These are phyloP conservation scores for Debaryomyces singareniensis DNA, from an alignment of 1,139 yeast genomes.

Conservation along the genomic window DNA sequence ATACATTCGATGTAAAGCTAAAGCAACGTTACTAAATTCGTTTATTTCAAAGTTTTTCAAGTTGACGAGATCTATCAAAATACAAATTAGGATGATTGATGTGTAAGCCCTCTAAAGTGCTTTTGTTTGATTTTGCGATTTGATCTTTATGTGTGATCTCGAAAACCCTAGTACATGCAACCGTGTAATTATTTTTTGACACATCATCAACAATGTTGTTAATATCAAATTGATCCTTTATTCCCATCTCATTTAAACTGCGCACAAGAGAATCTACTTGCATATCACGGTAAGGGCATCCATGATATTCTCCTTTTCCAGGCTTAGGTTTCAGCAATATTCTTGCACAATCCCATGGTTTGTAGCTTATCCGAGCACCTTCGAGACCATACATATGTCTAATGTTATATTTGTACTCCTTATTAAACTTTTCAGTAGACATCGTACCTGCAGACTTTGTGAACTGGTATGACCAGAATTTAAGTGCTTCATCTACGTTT, in stretches of 20 bases:
- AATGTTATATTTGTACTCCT: conserved; percentile 82
- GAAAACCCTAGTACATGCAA: conserved; percentile 87
- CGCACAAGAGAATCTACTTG: conserved; percentile 51
- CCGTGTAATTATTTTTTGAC: conserved; percentile 60
- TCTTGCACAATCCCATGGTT: conserved; percentile 79
- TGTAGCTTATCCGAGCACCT: conserved; percentile 81
- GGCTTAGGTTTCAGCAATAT: conserved; percentile 73
- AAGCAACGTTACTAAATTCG: too few relatives aligned
- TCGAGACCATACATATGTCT: conserved; percentile 89
- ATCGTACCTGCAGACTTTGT: conserved; percentile 44
- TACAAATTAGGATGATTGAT: conserved; percentile 86
- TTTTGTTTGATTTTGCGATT: conserved; percentile 23
- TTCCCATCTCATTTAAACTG: conserved; percentile 61
- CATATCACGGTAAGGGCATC: conserved; percentile 87
- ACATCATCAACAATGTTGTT: conserved; percentile 62
- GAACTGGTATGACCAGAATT: conserved; percentile 77
- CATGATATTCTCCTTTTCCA: conserved; percentile 68
- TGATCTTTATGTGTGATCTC: conserved; percentile 64
- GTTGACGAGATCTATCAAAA: conserved; percentile 65
- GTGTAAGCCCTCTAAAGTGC: conserved; percentile 39
- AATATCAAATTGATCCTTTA: conserved; percentile 57
- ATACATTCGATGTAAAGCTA: too few relatives aligned
- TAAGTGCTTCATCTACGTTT: conserved; percentile 78
- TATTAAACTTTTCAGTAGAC: conserved; percentile 70
- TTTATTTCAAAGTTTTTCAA: conserved; percentile 14